phyloP scores from a whole-genome alignment of 495 filamentous ascomycete genomes.

The Evansstolkia leycettana region DNA sequence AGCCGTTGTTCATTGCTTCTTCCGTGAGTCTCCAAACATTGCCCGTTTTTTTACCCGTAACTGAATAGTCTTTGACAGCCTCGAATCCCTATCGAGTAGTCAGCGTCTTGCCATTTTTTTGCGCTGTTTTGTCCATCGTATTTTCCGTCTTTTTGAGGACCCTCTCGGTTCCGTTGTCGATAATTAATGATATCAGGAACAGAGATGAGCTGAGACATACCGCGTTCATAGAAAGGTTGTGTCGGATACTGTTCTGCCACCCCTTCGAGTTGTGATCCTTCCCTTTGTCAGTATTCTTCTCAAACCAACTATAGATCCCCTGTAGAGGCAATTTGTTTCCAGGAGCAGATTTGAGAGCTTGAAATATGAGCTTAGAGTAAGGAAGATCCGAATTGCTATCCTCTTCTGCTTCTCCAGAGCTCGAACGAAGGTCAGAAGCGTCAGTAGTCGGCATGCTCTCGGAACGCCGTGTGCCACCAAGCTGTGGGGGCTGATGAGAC shows the following conservation, averaged over 20 bases:
- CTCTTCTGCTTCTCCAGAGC: conserved; percentile 15
- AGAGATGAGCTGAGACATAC: conserved; percentile 38
- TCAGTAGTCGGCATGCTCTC: conserved; percentile 1
- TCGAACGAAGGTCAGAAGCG: conserved; percentile 8
- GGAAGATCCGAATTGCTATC: conserved; percentile 41
- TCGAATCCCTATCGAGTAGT: conserved; percentile 45
- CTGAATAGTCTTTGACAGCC: conserved; percentile 36
- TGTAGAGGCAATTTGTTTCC: conserved; percentile 62
- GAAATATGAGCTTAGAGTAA: conserved; percentile 75
- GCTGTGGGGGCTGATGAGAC: conserved; percentile 10
- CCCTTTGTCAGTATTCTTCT: conserved; percentile 64
- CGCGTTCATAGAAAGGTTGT: conserved; percentile 94
- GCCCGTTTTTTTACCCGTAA: conserved; percentile 44
- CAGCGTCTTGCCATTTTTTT: not conserved
- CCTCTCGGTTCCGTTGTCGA: too few relatives aligned
- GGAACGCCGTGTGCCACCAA: conserved; percentile 7
- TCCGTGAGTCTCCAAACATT: conserved; percentile 56
- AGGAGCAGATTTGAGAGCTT: conserved; percentile 54
- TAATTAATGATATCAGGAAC: too few relatives aligned
- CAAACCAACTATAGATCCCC: conserved; percentile 87
- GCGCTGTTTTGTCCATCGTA: too few relatives aligned
- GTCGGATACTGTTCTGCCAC: conserved; percentile 95
- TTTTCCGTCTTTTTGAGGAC: too few relatives aligned
- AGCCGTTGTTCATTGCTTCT: conserved; percentile 45
- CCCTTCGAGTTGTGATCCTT: conserved; percentile 53